These are phyloP conservation scores for Calonectria pteridis DNA, from an alignment of 2,329 filamentous ascomycete genomes.

Conservation along the genomic window DNA sequence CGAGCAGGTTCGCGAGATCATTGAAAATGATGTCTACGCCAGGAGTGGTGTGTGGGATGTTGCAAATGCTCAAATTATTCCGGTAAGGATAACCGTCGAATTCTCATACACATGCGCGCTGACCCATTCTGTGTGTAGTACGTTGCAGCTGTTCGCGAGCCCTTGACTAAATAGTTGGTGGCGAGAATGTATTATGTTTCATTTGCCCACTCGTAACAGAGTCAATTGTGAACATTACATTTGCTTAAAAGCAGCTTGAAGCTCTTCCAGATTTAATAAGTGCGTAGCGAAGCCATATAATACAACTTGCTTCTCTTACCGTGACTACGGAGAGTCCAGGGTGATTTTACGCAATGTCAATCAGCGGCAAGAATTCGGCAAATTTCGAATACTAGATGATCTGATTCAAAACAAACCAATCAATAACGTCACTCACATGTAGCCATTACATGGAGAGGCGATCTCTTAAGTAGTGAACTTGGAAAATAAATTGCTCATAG, in stretches of 20 bases:
- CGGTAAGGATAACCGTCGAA: slow-evolving; percentile 23
- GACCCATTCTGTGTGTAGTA: background rate
- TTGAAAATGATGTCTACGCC: slow-evolving; percentile 37
- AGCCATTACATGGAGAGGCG: too few relatives aligned
- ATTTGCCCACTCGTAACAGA: background rate
- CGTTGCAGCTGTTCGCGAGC: slow-evolving; percentile 20
- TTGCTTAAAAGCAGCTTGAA: too few relatives aligned
- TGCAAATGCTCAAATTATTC: slow-evolving; percentile 38
- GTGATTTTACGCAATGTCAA: too few relatives aligned
- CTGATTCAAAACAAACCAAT: too few relatives aligned
- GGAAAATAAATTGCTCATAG: background rate
- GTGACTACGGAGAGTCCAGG: too few relatives aligned
- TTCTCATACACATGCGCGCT: background rate
- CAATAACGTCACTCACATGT: too few relatives aligned
- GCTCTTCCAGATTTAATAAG: too few relatives aligned
- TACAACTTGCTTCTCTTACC: too few relatives aligned
- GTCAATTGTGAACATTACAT: too few relatives aligned
- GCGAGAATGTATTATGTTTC: background rate
- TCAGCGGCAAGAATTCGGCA: too few relatives aligned
- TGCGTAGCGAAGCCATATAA: background rate
- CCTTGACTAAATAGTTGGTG: background rate
- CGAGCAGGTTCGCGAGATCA: slow-evolving; percentile 33
- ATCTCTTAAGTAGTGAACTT: too few relatives aligned
- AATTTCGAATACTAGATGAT: too few relatives aligned
- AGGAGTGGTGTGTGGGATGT: slow-evolving; percentile 40